Evolutionary conservation across 2,329 filamentous ascomycete genomes (phyloP).

Genomic region (Aspergillus sp.): DNA sequence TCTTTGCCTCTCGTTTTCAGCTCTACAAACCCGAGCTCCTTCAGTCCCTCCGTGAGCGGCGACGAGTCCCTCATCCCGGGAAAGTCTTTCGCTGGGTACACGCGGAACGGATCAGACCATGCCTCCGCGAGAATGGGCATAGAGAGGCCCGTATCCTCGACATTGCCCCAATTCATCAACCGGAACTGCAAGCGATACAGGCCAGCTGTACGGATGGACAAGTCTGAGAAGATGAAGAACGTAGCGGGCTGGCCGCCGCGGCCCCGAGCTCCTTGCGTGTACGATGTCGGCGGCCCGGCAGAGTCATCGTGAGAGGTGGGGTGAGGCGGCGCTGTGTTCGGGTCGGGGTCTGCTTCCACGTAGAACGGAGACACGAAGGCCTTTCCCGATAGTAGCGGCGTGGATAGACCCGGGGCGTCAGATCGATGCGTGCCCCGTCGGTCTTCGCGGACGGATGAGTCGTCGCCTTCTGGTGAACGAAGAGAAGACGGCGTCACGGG

Average conservation of each 20-base stretch:
- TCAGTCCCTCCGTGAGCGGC: slow-evolving; percentile 36
- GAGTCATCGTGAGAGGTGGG: slow-evolving; percentile 22
- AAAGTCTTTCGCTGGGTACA: slow-evolving; percentile 44
- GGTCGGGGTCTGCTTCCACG: slow-evolving; percentile 43
- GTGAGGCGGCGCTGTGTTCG: slow-evolving; percentile 38
- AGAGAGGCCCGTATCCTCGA: slow-evolving; percentile 33
- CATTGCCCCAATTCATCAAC: slow-evolving; percentile 41
- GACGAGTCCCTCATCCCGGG: slow-evolving; percentile 44
- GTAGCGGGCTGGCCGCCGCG: slow-evolving; percentile 29
- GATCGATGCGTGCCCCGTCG: slow-evolving; percentile 13
- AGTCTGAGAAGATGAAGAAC: slow-evolving; percentile 49
- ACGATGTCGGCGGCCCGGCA: background rate
- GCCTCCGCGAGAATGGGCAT: slow-evolving; percentile 39
- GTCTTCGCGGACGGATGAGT: slow-evolving; percentile 12
- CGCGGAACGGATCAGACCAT: slow-evolving; percentile 41
- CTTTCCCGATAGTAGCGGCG: slow-evolving; percentile 36
- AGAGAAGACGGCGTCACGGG: slow-evolving; percentile 24
- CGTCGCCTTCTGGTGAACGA: slow-evolving; percentile 5
- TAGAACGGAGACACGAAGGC: slow-evolving; percentile 43
- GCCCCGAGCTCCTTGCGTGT: background rate
- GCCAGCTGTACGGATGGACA: slow-evolving; percentile 46
- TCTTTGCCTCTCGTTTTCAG: slow-evolving; percentile 39
- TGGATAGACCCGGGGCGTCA: slow-evolving; percentile 19
- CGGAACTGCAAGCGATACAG: slow-evolving; percentile 45
- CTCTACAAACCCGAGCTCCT: slow-evolving; percentile 40